These are phyloP conservation scores for Fusarium tjaetaba DNA, from an alignment of 2,329 filamentous ascomycete genomes.

Conservation along the genomic window DNA sequence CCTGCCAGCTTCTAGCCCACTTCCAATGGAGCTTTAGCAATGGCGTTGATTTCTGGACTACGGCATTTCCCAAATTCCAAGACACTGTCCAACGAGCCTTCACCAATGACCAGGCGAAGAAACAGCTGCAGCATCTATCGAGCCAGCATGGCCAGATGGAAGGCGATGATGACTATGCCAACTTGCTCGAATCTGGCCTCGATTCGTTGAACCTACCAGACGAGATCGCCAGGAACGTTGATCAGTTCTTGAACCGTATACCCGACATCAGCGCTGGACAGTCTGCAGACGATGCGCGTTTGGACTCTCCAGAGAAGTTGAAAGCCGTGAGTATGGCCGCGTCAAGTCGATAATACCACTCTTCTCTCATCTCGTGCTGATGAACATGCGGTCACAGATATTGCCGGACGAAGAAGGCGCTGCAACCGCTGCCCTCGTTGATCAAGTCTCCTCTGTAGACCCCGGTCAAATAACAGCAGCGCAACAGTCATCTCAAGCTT, in stretches of 20 bases:
- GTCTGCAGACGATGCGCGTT: not conserved
- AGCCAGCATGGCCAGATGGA: not conserved
- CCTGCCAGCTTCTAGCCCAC: fast-evolving
- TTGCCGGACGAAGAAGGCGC: not conserved
- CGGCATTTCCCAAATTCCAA: fast-evolving
- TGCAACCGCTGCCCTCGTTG: not conserved
- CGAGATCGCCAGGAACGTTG: fast-evolving
- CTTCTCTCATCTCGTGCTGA: not conserved
- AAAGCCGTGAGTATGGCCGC: not conserved
- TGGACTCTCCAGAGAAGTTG: not conserved
- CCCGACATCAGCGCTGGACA: fast-evolving
- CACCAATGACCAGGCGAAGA: fast-evolving
- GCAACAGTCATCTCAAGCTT: not conserved
- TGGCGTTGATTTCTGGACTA: not conserved
- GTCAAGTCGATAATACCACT: not conserved
- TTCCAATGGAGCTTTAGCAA: not conserved
- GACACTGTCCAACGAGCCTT: not conserved
- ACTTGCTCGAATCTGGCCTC: not conserved
- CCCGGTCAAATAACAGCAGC: not conserved
- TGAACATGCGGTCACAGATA: not conserved
- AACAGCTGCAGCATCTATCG: not conserved
- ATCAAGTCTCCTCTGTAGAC: not conserved
- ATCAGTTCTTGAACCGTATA: not conserved
- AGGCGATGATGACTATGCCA: fast-evolving
- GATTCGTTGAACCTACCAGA: not conserved